A percentile compares a stretch with the other conserved stretches of the same genome.
Conservation (phyloP, 495 filamentous ascomycete species). For the Aspergillus egyptiacus region DNA sequence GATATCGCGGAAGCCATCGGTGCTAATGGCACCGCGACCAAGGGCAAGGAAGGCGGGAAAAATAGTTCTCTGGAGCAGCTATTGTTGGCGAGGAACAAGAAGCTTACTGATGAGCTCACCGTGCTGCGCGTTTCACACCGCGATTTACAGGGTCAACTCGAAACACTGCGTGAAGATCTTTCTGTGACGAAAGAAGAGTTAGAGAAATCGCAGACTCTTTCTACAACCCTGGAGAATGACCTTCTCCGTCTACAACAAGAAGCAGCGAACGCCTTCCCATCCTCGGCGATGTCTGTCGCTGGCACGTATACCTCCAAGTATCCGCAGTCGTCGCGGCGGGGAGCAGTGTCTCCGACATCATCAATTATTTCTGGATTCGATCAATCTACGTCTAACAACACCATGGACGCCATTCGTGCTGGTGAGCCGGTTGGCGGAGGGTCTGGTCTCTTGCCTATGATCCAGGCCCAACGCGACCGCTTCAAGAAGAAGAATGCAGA, state of each 20-base stretch:
- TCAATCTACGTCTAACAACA: constrained; percentile 43
- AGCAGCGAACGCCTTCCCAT: constrained; percentile 73
- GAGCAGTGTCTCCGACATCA: constrained; percentile 80
- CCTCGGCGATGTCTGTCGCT: constrained; percentile 81
- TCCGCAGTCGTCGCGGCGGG: constrained; percentile 66
- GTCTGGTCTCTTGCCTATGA: constrained; percentile 92
- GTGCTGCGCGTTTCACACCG: constrained; percentile 90
- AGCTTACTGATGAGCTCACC: constrained; percentile 87
- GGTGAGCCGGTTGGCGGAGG: constrained; percentile 74
- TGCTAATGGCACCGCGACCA: constrained; percentile 45
- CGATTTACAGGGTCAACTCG: constrained; percentile 75
- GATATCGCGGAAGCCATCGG: constrained; percentile 25
- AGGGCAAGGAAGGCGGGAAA: constrained; percentile 50
- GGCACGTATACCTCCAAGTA: constrained; percentile 86
- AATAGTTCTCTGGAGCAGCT: constrained; percentile 81
- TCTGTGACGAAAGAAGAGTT: constrained; percentile 80
- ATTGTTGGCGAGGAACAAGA: constrained; percentile 88
- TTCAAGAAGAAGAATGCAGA: constrained; percentile 96
- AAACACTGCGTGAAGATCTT: constrained; percentile 74
- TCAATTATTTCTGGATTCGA: constrained; percentile 97
- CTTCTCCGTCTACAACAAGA: constrained; percentile 82
- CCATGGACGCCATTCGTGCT: constrained; percentile 53
- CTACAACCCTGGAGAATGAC: constrained; percentile 87
- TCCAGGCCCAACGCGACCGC: constrained; percentile 93
- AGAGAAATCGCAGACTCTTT: constrained; percentile 76